Base-by-base conservation (phyloP, 75 land plant species). In the Adiantum capillusveneris region DNA sequence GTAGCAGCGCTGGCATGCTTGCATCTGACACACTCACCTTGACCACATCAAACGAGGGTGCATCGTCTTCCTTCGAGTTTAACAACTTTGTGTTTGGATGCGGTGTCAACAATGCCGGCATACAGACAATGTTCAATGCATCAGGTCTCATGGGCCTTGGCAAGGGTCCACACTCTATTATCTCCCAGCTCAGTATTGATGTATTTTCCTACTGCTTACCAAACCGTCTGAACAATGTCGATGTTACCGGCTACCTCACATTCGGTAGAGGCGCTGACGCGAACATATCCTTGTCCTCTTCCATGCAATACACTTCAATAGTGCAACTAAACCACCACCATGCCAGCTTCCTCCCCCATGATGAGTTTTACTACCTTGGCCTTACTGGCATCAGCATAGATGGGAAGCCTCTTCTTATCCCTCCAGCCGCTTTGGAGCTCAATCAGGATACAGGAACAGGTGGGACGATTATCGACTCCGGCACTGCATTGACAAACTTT, bases 191-290 rank as follows among this genome's bases (percentile, higher is more conserved):
- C 50, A 16, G 22, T 14, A 21, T 46, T 5, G 18, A 6, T 1
- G 50, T 46, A 2, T 67, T 67, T 36, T 58, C 69, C 5, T 48
- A 67, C 28, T 67, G 69, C 63, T 29, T 67, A 20, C 50, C 50
- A 21, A 46, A 21, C 17, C 50, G 50, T 2, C 2, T 21, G 13
- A n/a, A 21, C 13, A 6, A 2, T 21, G 17, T 14, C 6, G 22
- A 21, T 21, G 50, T 46, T n/a, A 6, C 50, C 6, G 50, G 50
- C 6, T 18, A 21, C 50, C 50, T 46, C 13, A 21, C 5, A 14
- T 14, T 46, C 50, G 50, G 50, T 2, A 3, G 13, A n/a, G 3
- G 5, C 5, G 2, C 22, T 21, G 2, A 2, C 50, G 2, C 37
- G 5, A 46, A 46, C 13, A 2, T 21, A 2, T 2, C 6, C 17